These are phyloP conservation scores for Aspergillus spinulosporus DNA, from an alignment of 2,329 filamentous ascomycete genomes.

Conservation along the genomic window DNA sequence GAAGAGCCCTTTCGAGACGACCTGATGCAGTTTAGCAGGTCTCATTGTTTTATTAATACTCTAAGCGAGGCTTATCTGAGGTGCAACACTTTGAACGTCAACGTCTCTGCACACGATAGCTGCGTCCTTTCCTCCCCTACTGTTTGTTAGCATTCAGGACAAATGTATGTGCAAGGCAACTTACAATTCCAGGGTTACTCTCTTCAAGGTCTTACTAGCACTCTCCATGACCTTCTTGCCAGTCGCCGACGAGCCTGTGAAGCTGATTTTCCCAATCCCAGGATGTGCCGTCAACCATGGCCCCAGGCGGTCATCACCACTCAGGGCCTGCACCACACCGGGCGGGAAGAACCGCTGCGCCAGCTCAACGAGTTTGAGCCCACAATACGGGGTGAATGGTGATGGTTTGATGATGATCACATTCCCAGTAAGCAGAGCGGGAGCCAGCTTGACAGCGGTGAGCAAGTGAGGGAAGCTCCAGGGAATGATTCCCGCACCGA, in stretches of 20 bases:
- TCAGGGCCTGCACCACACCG: conserved; percentile 58
- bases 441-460: conserved; percentile 52
- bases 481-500: conserved; percentile 57
- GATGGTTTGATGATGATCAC: conserved; percentile 58
- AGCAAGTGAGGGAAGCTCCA: conserved; percentile 57
- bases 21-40: conserved; percentile 20
- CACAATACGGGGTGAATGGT: conserved; percentile 53
- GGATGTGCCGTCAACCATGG: conserved; percentile 55
- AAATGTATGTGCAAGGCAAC: not conserved
- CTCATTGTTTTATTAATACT: not conserved
- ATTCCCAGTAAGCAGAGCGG: conserved; percentile 55
- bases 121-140: conserved; percentile 56
- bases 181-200: conserved; percentile 52
- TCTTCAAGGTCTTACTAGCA: conserved; percentile 55
- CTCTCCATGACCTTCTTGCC: conserved; percentile 53
- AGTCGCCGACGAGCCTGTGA: conserved; percentile 58
- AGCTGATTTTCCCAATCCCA: conserved; percentile 58
- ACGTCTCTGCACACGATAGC: conserved; percentile 56
- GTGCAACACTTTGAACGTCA: conserved; percentile 49
- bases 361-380: conserved; percentile 56
- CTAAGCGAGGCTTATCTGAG: conserved; percentile 27
- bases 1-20: conserved; percentile 52
- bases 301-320: conserved; percentile 57
- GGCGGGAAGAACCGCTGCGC: conserved; percentile 53
- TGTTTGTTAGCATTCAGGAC: not conserved